Conservation (phyloP, 306 rosid genomes). For the Quercus parvula region DNA sequence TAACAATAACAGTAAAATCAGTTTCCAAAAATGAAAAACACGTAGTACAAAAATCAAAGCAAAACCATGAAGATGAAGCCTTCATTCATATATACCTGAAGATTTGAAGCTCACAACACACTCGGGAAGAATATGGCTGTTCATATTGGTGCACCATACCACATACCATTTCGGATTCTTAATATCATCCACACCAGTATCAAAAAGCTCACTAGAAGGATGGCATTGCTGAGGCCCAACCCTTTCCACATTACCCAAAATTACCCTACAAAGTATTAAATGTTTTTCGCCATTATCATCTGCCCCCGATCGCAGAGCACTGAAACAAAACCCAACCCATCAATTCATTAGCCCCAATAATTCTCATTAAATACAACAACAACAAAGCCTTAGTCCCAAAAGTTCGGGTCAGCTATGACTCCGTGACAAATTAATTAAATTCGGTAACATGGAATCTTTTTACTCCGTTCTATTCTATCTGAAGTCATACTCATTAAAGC, state of each 20-base stretch:
- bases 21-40: background rate
- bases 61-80: background rate
- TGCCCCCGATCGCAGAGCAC: slow-evolving; percentile 38
- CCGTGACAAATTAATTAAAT: too few relatives aligned
- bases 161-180: slow-evolving; percentile 49
- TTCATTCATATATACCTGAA: slow-evolving; percentile 23
- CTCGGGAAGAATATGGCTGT: slow-evolving; percentile 51
- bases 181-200: slow-evolving; percentile 54
- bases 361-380: background rate
- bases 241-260: slow-evolving; percentile 58
- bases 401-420: too few relatives aligned
- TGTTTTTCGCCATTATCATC: slow-evolving; percentile 48
- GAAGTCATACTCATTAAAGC: too few relatives aligned
- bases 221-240: slow-evolving; percentile 40
- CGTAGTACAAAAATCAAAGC: background rate
- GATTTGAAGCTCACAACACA: slow-evolving; percentile 59
- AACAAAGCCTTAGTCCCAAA: too few relatives aligned
- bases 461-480: too few relatives aligned
- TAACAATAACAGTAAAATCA: background rate
- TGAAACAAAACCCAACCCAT: slow-evolving; percentile 20
- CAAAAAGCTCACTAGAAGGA: slow-evolving; percentile 45
- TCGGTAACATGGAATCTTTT: too few relatives aligned
- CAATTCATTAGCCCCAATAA: background rate
- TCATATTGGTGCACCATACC: slow-evolving; percentile 54
- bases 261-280: slow-evolving; percentile 50